Evolutionary conservation across 1,139 yeast genomes (phyloP), one percentile per base, ranked within the genome.

Genomic region (Yamadazyma buinensis): DNA sequence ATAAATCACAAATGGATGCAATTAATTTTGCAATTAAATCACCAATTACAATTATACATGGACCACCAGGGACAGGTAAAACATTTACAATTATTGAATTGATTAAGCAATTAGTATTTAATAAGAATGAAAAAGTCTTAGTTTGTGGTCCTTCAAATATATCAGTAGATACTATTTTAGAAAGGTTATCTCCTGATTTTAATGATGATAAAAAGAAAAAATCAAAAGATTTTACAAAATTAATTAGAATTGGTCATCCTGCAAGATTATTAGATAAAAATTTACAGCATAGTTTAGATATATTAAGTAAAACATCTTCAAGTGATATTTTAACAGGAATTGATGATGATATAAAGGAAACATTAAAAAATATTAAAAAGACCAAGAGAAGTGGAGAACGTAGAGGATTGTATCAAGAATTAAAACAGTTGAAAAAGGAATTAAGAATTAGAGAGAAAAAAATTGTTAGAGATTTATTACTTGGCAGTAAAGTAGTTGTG

Each of bases 121-220:
- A 62, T 11, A 54, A 55, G 23, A 78, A 80, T 7, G 80, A 84
- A 45, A 66, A 92, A 34, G 81, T 92, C 0, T 64, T 92, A 27
- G 94, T 92, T 0, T 90, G 97, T 61, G 97, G 97, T 0, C 95
- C 97, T 0, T 90, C 97, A 0, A 92, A 92, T 53, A 82, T 88
- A n/a, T 80, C 97, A 0, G 96, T 88, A 1, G 97, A 92, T 56
- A 92, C 95, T 0, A 84, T 92, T 21, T 59, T 88, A 33, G 97
- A 90, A 53, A 65, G 97, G 40, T 58, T 90, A 18, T 71, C 80
- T n/a, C 60, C 64, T 1, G 47, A 43, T 4, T 64, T 65, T 39
- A 35, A 37, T 8, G 49, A 40, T 26, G 19, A 17, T 17, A 57
- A 46, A 29, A 49, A 43, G 29, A 39, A 41, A 22, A 44, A 43